Base-by-base conservation (phyloP, 257 asterid genomes). In the Ophiorrhiza pumila region DNA sequence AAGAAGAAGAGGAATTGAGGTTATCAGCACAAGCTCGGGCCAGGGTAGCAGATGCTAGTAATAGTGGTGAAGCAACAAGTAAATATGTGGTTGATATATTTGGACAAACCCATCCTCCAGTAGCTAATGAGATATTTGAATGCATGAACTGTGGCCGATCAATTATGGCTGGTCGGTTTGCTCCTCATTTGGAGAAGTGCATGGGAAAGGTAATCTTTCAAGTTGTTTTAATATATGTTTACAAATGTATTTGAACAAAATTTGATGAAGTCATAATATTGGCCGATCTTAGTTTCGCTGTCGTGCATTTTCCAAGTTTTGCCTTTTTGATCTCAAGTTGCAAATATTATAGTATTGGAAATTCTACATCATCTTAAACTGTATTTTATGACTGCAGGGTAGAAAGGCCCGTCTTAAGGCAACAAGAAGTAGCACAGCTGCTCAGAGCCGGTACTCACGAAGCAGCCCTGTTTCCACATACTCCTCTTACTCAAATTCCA, bases 131-230 rank as follows among this genome's bases (percentile, higher is more conserved):
- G 64, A 77, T 95, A 72, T 87, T 95, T 13, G 86, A 85, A 59
- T 95, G 99, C 87, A 92, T 95, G 99, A 95, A 95, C 78, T 95
- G 98, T 78, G 83, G 92, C 49, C 78, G 97, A 71, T 78, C 92
- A 45, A 81, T 89, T 31, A 78, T 81, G 91, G 97, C 98, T 66
- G 99, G 98, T 62, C 77, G 95, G 45, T 95, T 95, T 71, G 99
- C 99, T 49, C 97, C 98, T 70, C 99, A 95, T 85, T 76, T 95
- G 85, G 99, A 92, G 91, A 92, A 92, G 82, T 92, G 99, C 88
- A 92, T 95, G 98, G 99, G 99, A 77, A 95, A 95, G 99, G 99
- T 95, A 83, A 14, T 20, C 25, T 45, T 49, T 75, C 60, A 15
- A 58, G 11, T 58, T 32, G n/a, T 75, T 11, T 65, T 5, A 22